A percentile compares a stretch with the other conserved stretches of the same genome.
phyloP scores from a whole-genome alignment of 805 yeast species.

The Yamadazyma ubonensis region DNA sequence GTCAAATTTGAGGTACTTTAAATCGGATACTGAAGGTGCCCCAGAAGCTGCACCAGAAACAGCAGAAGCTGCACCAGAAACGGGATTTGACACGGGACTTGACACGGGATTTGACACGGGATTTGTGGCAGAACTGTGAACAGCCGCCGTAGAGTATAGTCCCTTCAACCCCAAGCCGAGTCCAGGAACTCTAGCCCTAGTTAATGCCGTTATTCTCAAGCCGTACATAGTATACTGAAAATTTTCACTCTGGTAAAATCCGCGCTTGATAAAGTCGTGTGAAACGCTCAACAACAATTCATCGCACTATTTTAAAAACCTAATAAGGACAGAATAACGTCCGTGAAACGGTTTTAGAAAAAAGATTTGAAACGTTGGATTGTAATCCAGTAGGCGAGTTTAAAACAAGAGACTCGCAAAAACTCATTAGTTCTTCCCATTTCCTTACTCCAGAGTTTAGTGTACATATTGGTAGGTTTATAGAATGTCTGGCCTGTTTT shows the following conservation, averaged over 20 bases:
- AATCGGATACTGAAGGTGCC: neutral
- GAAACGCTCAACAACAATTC: slow-evolving; percentile 2
- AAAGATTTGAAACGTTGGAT: too few species aligned
- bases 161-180: neutral
- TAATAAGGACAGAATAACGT: neutral
- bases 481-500: slow-evolving; percentile 46
- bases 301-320: slow-evolving; percentile 1
- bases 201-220: neutral
- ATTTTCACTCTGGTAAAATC: neutral
- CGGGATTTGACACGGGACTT: too few species aligned
- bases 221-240: neutral
- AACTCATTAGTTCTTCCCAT: too few species aligned
- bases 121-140: too few species aligned
- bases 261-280: slow-evolving; percentile 1
- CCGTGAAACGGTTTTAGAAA: slow-evolving; percentile 1
- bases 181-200: neutral
- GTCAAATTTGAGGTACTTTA: slow-evolving; percentile 51
- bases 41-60: slow-evolving; percentile 51
- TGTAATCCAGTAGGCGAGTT: too few species aligned
- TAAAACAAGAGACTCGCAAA: too few species aligned
- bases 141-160: too few species aligned
- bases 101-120: too few species aligned
- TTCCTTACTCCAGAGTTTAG: too few species aligned
- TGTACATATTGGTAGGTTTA: too few species aligned
- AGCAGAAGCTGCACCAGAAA: slow-evolving; percentile 14